Evolutionary conservation across 108 stramenopile species (phyloP).

Genomic region (Cyclotella baltica): DNA sequence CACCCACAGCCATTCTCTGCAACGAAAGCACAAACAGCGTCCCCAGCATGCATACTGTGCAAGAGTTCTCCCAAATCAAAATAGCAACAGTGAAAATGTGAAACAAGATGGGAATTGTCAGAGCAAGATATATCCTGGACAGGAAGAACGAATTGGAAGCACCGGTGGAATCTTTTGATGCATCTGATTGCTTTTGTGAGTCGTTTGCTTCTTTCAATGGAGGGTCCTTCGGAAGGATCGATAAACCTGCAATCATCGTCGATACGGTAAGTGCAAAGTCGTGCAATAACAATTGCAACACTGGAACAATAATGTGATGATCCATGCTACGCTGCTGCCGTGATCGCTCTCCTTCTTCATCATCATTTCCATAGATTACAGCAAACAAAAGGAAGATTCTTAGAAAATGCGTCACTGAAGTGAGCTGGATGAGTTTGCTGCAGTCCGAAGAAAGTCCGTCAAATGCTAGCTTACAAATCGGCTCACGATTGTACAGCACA

Average conservation of each 20-base stretch:
- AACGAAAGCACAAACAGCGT: constrained; percentile 43
- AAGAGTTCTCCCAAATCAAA: constrained; percentile 66
- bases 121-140: constrained; percentile 52
- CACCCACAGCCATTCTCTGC: constrained; percentile 36
- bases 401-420: constrained; percentile 2
- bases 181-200: neutral
- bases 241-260: neutral
- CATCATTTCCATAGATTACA: neutral
- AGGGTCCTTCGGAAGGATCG: neutral
- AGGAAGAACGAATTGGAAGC: constrained; percentile 21
- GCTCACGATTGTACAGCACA: constrained; percentile 58
- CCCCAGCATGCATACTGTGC: constrained; percentile 41
- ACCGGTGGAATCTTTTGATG: neutral
- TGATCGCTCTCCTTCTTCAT: neutral
- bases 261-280: neutral
- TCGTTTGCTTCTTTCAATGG: neutral
- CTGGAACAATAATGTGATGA: constrained; percentile 1
- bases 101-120: constrained; percentile 44
- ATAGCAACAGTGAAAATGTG: constrained; percentile 56
- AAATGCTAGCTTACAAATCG: constrained; percentile 6
- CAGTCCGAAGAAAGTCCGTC: neutral
- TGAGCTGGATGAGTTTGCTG: neutral
- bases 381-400: neutral
- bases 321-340: neutral
- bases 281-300: neutral